Evolutionary conservation across 2,329 filamentous ascomycete species (phyloP).

Genomic region (Teratosphaeria epicoccoides): DNA sequence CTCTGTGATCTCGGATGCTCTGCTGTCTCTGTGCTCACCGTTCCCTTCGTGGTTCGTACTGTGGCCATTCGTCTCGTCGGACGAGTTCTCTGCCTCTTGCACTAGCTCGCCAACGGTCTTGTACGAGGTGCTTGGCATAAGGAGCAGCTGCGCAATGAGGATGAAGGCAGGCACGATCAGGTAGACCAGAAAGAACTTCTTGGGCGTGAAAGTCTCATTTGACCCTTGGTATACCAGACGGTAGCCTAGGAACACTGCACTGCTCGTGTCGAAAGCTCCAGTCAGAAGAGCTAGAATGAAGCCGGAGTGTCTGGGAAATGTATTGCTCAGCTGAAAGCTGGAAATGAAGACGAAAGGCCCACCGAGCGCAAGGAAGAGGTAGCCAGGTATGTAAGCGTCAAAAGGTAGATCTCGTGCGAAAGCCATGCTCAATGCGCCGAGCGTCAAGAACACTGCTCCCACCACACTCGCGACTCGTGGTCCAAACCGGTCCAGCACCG

Average conservation of each 20-base stretch:
- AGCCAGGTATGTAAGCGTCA: slow-evolving; percentile 50
- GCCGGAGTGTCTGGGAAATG: slow-evolving; percentile 39
- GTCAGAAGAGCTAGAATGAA: slow-evolving; percentile 39
- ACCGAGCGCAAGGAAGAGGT: slow-evolving; percentile 38
- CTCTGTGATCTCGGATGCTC: slow-evolving; percentile 61
- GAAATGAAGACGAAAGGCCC: slow-evolving; percentile 42
- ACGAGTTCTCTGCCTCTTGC: slow-evolving; percentile 51
- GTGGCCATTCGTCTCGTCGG: slow-evolving; percentile 38
- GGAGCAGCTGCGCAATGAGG: slow-evolving; percentile 31
- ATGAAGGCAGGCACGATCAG: slow-evolving; percentile 37
- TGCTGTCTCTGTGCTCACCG: slow-evolving; percentile 45
- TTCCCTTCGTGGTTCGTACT: slow-evolving; percentile 29
- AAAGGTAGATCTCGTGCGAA: slow-evolving; percentile 52
- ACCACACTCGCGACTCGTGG: slow-evolving; percentile 64
- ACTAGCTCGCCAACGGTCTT: slow-evolving; percentile 66
- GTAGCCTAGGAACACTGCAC: slow-evolving; percentile 38
- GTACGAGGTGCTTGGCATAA: slow-evolving; percentile 40
- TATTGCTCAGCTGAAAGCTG: slow-evolving; percentile 41
- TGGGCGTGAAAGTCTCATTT: slow-evolving; percentile 31
- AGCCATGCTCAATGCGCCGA: slow-evolving; percentile 61
- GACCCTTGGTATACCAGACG: slow-evolving; percentile 37
- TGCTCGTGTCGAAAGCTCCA: slow-evolving; percentile 37
- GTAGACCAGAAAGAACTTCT: slow-evolving; percentile 40
- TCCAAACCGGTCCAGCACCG: slow-evolving; percentile 72
- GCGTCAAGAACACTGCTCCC: slow-evolving; percentile 55